Base-by-base conservation (phyloP, 2,329 filamentous ascomycete species). In the Neofusicoccum cordaticola region DNA sequence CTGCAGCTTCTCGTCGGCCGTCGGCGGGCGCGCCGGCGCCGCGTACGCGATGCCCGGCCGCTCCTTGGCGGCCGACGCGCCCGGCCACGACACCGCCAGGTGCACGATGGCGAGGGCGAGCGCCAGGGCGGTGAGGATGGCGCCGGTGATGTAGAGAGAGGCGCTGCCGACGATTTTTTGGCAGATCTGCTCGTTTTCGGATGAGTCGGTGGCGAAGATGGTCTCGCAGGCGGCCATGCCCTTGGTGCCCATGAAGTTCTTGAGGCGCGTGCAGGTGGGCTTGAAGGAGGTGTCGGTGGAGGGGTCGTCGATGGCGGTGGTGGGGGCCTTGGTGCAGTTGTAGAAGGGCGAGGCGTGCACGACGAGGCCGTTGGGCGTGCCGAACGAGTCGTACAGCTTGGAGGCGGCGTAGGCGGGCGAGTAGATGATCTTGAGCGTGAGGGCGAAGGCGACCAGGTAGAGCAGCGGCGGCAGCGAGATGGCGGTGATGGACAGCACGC, bases 331-430 rank as follows among this genome's bases (percentile, higher is more conserved):
- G 42, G 57, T 61, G 57, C 57, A 61, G 57, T 61, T 61, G 57
- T 61, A 61, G 45, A 61, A 61, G 44, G 57, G 57, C 15, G 57
- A 61, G 34, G 57, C 45, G 15, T 47, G 45, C n/a, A 61, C 9
- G 31, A 47, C 44, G 31, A 50, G 13, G n/a, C 44, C 57, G 34
- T 37, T 48, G 31, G 44, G 57, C 12, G 13, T 13, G 44, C 57
- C 57, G 31, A 39, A 39, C 5, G 57, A 39, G 42, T 48, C 45
- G 44, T 48, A 41, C 4, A 61, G 42, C 15, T 61, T 48, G 9
- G 44, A 19, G 15, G 31, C 42, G 42, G 57, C 57, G 44, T 48
- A 61, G 5, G 39, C 44, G 31, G 57, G 57, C 27, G 57, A 39
- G 35, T 47, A 61, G 44, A 61, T 47, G 19, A 61, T 12, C 4